Base-by-base conservation (phyloP, 306 rosid genomes). In the Gillenia trifoliata region DNA sequence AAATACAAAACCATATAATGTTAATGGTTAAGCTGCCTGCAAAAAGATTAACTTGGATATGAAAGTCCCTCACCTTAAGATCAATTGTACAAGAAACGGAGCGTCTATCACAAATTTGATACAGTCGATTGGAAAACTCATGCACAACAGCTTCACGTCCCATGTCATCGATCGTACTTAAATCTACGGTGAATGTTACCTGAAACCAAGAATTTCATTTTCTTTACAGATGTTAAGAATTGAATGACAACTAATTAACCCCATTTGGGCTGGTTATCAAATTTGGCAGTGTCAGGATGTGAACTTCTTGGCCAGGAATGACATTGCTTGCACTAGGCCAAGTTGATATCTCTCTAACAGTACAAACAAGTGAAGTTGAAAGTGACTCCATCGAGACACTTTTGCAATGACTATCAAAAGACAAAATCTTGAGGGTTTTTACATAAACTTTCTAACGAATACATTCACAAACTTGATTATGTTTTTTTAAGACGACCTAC, bases 241-340 rank as follows among this genome's bases (percentile, higher is more conserved):
- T n/a, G n/a, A n/a, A n/a, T n/a, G n/a, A n/a, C n/a, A n/a, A 47
- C 43, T n/a, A n/a, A n/a, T n/a, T 12, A 81, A 68, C 71, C 68
- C 59, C 40, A 60, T n/a, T 72, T 68, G 74, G 50, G 73, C 79
- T 65, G 41, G 25, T 70, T 60, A 70, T 70, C 63, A 64, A 70
- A 60, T 64, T 59, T 64, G 61, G 45, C 72, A 70, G 56, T 74
- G n/a, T 78, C 62, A 13, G 57, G 59, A 76, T 73, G 76, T 75
- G 77, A 79, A 79, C 74, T 56, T 70, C 94, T 87, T 94, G 91
- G 86, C 98, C 97, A 55, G 97, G 96, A 84, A 94, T 91, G 77
- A 94, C 98, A 81, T 94, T 94, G 71, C 97, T 94, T 80, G 98
- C 97, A 85, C 97, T 94, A 20, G 98, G 98, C 98, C 98, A 94